Conservation (phyloP, 2,329 filamentous ascomycete species). For the Colletotrichum sp. region DNA sequence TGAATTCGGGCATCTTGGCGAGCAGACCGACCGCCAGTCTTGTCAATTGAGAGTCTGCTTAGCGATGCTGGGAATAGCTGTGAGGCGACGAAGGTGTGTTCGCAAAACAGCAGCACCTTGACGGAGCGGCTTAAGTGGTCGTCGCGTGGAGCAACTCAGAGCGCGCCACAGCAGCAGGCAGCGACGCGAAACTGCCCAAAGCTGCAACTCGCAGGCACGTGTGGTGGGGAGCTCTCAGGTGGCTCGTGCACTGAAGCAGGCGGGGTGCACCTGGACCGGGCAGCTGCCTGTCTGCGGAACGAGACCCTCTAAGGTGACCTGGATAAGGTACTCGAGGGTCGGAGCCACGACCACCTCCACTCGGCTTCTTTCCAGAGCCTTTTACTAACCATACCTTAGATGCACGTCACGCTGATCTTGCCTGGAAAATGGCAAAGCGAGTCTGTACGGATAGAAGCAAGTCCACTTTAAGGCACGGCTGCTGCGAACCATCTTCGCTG, state of each 20-base stretch:
- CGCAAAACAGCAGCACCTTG: slow-evolving; percentile 5
- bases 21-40: background rate
- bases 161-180: background rate
- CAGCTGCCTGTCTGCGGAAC: background rate
- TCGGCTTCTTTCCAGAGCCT: background rate
- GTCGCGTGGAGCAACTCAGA: background rate
- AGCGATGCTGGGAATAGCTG: background rate
- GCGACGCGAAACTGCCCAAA: background rate
- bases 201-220: background rate
- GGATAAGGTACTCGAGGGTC: background rate
- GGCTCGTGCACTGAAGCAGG: background rate
- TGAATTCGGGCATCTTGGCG: slow-evolving; percentile 9
- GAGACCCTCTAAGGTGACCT: background rate
- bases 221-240: background rate
- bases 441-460: background rate
- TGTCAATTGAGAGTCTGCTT: background rate
- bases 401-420: background rate
- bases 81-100: background rate
- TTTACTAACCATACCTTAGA: background rate
- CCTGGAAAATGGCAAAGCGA: background rate
- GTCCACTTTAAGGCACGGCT: no score
- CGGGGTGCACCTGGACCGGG: background rate
- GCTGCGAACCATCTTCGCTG: no score
- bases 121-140: background rate
- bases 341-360: background rate